Percentiles rank a stretch among this genome's conserved stretches.
Evolutionary conservation across 2,329 filamentous ascomycete genomes (phyloP).

Genomic region (Scleromitrula shiraiana): DNA sequence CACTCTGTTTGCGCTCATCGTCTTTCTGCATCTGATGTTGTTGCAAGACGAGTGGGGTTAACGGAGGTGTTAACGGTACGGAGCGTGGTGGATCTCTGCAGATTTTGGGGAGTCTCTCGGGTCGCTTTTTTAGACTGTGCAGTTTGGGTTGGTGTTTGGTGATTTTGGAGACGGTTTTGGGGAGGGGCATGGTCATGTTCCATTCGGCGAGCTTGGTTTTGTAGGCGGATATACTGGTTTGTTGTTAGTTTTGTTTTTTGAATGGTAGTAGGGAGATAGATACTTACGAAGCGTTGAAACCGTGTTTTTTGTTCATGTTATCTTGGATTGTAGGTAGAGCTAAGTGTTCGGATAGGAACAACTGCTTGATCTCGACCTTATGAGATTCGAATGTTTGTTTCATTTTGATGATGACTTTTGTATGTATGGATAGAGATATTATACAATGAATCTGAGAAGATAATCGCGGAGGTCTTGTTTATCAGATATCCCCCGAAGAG

Average conservation of each 20-base stretch:
- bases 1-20: neutral
- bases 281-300: slow-evolving; percentile 5
- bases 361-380: slow-evolving; percentile 4
- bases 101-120: neutral
- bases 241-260: neutral
- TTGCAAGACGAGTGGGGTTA: neutral
- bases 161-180: neutral
- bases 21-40: neutral
- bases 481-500: neutral
- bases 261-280: neutral
- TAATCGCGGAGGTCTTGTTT: too few relatives aligned
- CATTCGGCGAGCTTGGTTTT: slow-evolving; percentile 9
- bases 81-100: slow-evolving; percentile 3
- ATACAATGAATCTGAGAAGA: neutral
- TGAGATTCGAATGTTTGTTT: slow-evolving; percentile 5
- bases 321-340: slow-evolving; percentile 6
- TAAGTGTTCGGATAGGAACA: slow-evolving; percentile 3
- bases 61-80: slow-evolving; percentile 4
- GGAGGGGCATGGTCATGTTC: slow-evolving; percentile 6
- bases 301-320: slow-evolving; percentile 8
- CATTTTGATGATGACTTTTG: neutral
- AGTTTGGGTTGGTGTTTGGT: neutral
- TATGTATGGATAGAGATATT: too few relatives aligned
- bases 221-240: slow-evolving; percentile 4
- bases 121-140: slow-evolving; percentile 1